phyloP scores from a whole-genome alignment of 1,139 yeast genomes.

The Yamadazyma sp. region DNA sequence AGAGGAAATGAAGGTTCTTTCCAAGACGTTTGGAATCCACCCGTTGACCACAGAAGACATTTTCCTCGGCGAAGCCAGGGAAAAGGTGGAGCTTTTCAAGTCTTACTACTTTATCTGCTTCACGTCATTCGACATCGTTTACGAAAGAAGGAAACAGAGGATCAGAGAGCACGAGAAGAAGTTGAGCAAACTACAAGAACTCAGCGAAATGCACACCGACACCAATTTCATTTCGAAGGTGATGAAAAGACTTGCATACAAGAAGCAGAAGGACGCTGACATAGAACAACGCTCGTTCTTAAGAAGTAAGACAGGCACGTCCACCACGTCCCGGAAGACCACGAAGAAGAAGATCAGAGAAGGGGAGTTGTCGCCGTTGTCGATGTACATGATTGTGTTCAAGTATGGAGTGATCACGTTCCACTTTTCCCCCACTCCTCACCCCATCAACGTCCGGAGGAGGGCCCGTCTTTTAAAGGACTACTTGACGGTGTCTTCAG shows the following conservation, averaged over 20 bases:
- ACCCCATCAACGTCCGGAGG: conserved; percentile 91
- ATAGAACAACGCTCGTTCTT: conserved; percentile 4
- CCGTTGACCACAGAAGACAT: conserved; percentile 97
- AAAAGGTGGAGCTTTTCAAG: conserved; percentile 88
- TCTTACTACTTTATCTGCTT: conserved; percentile 92
- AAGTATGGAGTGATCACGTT: conserved; percentile 88
- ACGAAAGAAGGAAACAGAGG: conserved; percentile 59
- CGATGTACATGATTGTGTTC: conserved; percentile 91
- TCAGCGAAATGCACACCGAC: conserved; percentile 26
- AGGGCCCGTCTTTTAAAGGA: conserved; percentile 86
- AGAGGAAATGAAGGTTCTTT: conserved; percentile 90
- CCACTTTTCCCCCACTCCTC: conserved; percentile 94
- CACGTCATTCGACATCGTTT: conserved; percentile 85
- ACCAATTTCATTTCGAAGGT: conserved; percentile 9
- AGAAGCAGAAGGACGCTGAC: not conserved
- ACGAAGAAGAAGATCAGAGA: conserved; percentile 47
- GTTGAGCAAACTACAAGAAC: conserved; percentile 39
- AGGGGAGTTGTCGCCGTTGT: conserved; percentile 85
- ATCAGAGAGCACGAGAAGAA: conserved; percentile 46
- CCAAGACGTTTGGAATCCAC: conserved; percentile 91
- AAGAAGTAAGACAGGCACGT: conserved; percentile 9
- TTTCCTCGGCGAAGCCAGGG: conserved; percentile 89
- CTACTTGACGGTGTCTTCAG: conserved; percentile 85
- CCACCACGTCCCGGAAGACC: conserved; percentile 27
- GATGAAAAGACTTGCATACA: conserved; percentile 11